Evolutionary conservation across 2,329 filamentous ascomycete species (phyloP), one percentile per base, ranked within the genome.

Genomic region (Aspergillus pseudoterreus): DNA sequence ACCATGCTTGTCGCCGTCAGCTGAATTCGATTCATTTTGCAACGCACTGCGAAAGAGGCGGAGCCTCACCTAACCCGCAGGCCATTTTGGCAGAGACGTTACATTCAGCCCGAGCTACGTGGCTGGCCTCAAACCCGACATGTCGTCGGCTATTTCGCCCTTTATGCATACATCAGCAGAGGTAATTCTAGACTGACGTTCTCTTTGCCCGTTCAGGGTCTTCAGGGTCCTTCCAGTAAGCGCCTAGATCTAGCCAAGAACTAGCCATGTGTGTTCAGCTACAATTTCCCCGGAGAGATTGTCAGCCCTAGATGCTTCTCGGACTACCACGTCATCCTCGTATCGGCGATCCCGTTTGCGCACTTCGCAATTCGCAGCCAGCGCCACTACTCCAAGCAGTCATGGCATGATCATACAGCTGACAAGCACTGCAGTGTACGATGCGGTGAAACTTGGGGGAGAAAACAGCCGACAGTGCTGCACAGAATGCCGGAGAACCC

Each of bases 251-350:
- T 15, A 11, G 15, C n/a, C 35, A 4, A 38, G 35, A 41, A 48
- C 38, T 27, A 10, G 32, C 45, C 32, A 17, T 47, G 8, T 38
- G 27, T 38, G n/a, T 47, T 47, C 30, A 39, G 44, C 44, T 35
- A n/a, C 44, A 33, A n/a, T 19, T 33, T 35, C 30, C n/a, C 30
- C 44, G 17, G 27, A 36, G 35, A 19, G 30, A 47, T 19, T 38
- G n/a, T 36, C 45, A 47, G 45, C 27, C 45, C 45, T 47, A 47
- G 32, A 38, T 39, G 45, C 27, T 47, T 22, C 45, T 47, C 45
- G 12, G 45, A 36, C 45, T 17, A 32, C n/a, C 33, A 38, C 9
- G 45, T 47, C 27, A 47, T 47, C 15, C 30, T 47, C 45, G 30
- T 32, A 47, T 47, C 45, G 45, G 45, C 45, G 45, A 24, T 47